Evolutionary conservation across 208 protist genomes (phyloP).

Genomic region (Sergeia podlipaevii): DNA sequence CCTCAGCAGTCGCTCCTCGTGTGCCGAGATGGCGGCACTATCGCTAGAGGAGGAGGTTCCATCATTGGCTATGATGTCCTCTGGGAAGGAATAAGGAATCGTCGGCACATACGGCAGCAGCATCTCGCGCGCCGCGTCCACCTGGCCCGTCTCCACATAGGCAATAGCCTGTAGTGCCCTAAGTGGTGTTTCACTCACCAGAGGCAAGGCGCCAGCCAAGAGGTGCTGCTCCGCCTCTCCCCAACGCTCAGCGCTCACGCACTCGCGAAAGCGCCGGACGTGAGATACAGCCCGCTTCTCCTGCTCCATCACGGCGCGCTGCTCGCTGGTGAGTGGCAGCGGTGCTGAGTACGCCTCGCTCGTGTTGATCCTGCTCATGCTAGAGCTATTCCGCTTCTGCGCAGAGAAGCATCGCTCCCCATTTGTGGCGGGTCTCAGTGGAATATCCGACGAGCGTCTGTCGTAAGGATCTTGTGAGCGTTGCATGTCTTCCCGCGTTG

Average conservation of each 20-base stretch:
- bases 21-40: background rate
- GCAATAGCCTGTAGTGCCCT: constrained; percentile 52
- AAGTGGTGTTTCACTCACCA: constrained; percentile 49
- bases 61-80: background rate
- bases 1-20: constrained; percentile 39
- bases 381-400: background rate
- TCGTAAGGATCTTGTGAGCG: too few species aligned
- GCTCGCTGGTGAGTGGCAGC: too few species aligned
- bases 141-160: constrained; percentile 40
- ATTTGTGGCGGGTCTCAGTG: background rate
- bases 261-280: constrained; percentile 36
- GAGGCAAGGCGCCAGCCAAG: constrained; percentile 6
- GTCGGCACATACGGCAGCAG: constrained; percentile 69
- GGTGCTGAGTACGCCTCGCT: too few species aligned
- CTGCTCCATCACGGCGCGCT: background rate
- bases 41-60: background rate
- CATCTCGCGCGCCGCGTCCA: constrained; percentile 40
- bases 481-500: background rate
- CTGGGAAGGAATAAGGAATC: constrained; percentile 47
- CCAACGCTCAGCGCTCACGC: constrained; percentile 34
- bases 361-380: too few species aligned
- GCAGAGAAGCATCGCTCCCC: too few species aligned
- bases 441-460: too few species aligned
- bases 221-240: constrained; percentile 14
- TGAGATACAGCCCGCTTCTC: constrained; percentile 17